These are phyloP conservation scores for Camelina hispida DNA, from an alignment of 345 rosid genomes.

Conservation along the genomic window DNA sequence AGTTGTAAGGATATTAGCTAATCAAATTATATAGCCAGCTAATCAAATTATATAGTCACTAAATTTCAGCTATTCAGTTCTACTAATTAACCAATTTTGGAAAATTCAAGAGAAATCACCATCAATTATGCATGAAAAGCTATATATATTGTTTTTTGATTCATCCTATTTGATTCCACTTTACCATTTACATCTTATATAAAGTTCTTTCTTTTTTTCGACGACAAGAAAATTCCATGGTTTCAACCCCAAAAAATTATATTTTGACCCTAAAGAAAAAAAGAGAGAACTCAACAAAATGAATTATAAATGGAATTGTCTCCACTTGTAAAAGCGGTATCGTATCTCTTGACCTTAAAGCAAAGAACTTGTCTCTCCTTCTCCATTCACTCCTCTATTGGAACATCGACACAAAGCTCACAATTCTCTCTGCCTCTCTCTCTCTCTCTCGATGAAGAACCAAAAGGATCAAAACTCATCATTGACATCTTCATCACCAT, in stretches of 20 bases:
- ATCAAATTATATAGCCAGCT: neutral
- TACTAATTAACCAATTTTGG: neutral
- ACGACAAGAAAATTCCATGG: conserved; percentile 1
- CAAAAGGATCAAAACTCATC: conserved; percentile 45
- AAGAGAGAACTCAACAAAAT: neutral
- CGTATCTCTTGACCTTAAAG: conserved; percentile 51
- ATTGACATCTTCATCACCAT: conserved; percentile 33
- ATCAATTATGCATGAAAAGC: conserved; percentile 4
- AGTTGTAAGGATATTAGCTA: neutral
- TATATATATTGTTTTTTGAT: no score
- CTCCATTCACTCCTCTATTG: conserved; percentile 34
- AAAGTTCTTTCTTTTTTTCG: neutral
- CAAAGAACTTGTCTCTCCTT: conserved; percentile 46
- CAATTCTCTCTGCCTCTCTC: neutral
- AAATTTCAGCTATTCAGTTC: neutral
- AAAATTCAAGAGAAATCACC: neutral
- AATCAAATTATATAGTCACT: neutral
- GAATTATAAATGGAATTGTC: conserved; percentile 10
- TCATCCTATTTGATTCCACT: neutral
- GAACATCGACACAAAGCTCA: conserved; percentile 8
- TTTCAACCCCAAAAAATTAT: conserved; percentile 4
- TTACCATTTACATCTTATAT: neutral
- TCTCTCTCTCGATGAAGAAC: conserved; percentile 42
- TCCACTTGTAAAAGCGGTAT: conserved; percentile 40
- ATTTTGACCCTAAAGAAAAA: neutral